Percentiles rank a stretch among this genome's conserved stretches.
Evolutionary conservation across 2,329 filamentous ascomycete genomes (phyloP).

Genomic region (Orbilia quercus): DNA sequence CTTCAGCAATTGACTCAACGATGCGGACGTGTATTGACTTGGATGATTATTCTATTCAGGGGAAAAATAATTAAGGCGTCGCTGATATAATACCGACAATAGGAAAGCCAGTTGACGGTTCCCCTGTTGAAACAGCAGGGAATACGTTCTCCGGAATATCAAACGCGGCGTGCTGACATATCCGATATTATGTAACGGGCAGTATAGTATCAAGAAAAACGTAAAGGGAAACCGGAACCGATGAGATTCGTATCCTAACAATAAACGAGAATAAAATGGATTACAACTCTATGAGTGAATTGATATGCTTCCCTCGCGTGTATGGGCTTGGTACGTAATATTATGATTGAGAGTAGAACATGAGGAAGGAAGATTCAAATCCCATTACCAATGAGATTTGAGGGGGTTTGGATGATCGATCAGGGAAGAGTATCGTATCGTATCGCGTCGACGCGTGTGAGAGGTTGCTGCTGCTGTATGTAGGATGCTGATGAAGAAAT

Average conservation of each 20-base stretch:
- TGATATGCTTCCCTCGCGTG: neutral
- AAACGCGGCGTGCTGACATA: neutral
- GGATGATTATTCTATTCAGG: neutral
- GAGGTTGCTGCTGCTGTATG: neutral
- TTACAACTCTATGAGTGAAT: neutral
- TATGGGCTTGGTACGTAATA: conserved; percentile 2
- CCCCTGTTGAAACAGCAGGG: neutral
- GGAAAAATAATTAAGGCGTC: too few species aligned
- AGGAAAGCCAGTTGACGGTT: neutral
- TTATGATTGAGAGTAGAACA: neutral
- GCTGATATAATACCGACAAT: too few species aligned
- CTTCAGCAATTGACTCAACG: neutral
- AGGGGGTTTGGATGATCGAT: neutral
- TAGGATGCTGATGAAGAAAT: neutral
- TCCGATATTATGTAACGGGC: neutral
- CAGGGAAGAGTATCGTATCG: neutral
- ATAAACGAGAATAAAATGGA: conserved; percentile 10
- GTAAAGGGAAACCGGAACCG: conserved; percentile 14
- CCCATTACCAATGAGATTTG: neutral
- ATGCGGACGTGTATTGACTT: neutral
- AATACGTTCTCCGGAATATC: neutral
- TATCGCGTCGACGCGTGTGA: neutral
- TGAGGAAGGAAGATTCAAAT: neutral
- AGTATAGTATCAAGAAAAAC: neutral
- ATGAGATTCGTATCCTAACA: conserved; percentile 18